Evolutionary conservation across 768 basidiomycete species (phyloP), one percentile per base, ranked within the genome.

Genomic region (Boletus rubescentipes): DNA sequence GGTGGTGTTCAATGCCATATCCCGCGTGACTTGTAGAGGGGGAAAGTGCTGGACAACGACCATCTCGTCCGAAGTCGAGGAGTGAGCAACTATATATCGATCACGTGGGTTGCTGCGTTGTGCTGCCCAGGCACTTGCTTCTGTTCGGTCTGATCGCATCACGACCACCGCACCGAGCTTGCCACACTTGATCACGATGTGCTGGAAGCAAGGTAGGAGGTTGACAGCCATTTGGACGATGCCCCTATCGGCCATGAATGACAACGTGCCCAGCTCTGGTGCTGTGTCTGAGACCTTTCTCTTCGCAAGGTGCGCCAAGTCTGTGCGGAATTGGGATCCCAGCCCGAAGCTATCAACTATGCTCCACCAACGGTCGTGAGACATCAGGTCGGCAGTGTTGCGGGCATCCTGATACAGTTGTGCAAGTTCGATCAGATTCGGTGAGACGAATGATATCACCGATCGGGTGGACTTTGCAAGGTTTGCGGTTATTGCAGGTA

Each of bases 161-260:
- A 75, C 83, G 20, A 83, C 74, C 46, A 91, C 49, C 18, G 86
- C 81, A 18, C 91, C 91, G 43, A 75, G 73, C 11, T 78, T 74
- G 15, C 95, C 94, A 53, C 87, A 89, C 72, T 98, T 98, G 65
- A 98, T 78, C 64, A 96, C 76, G 30, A 97, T 74, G 59, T 89
- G 82, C 56, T 85, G 82, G 65, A 98, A 88, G 72, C 91, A 89
- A 0, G 94, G 92, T 7, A 97, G 79, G 7, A 95, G 79, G 57
- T 85, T 80, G 46, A 93, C 72, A 8, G 90, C 87, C 84, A 87
- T 92, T 65, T 90, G 91, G 0, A 82, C 82, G 31, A 91, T 64
- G 6, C 94, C 93, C 39, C 83, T 71, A 9, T 85, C 77, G n/a
- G 80, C 65, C 3, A 94, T 75, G 75, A 85, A 91, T 4, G 76